Conservation (phyloP, 257 asterid species). For the Solanum pinnatisectum region DNA sequence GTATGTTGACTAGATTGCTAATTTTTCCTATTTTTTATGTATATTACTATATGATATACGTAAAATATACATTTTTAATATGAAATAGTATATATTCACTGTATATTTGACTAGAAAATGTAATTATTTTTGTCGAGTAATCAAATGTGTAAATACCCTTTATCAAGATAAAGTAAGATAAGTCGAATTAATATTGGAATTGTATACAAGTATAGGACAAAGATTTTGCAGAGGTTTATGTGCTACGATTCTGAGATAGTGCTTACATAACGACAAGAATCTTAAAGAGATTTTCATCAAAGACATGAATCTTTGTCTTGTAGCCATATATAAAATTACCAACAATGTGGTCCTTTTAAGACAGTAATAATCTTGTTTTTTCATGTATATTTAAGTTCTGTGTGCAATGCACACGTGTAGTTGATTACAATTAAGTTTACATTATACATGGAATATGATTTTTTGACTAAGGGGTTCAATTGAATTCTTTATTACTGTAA, state of each 20-base stretch:
- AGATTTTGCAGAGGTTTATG: neutral
- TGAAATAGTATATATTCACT: too few relatives aligned
- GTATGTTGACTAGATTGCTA: too few relatives aligned
- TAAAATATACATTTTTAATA: too few relatives aligned
- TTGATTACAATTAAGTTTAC: neutral
- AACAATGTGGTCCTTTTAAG: neutral
- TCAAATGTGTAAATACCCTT: neutral
- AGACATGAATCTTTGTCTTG: neutral
- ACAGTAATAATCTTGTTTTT: neutral
- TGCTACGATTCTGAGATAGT: neutral
- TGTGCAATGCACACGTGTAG: neutral
- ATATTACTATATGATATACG: too few relatives aligned
- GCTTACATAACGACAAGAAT: neutral
- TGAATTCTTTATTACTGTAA: neutral
- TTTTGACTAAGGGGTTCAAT: neutral
- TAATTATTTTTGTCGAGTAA: neutral
- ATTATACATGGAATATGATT: neutral
- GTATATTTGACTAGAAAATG: neutral
- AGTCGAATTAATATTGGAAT: neutral
- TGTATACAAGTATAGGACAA: neutral
- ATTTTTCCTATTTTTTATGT: too few relatives aligned
- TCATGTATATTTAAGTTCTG: neutral
- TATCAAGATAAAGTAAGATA: neutral
- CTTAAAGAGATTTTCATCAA: neutral
- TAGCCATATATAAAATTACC: neutral